Percentiles rank a stretch among this genome's conserved stretches.
Conservation (phyloP, 192 early-diverging fungal species). For the Lobosporangium transversale region DNA sequence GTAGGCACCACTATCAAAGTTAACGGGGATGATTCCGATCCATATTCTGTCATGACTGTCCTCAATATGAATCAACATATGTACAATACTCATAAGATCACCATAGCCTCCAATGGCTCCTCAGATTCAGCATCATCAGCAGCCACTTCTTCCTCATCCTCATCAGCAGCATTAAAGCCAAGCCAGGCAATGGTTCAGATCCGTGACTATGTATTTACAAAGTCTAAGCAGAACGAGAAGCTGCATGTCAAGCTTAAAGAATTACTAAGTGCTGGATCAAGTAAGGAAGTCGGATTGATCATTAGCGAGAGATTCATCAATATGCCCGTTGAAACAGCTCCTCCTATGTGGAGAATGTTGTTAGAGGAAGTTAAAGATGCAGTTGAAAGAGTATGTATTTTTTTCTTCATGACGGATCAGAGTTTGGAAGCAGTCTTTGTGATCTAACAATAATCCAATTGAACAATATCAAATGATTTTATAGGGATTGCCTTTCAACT, state of each 20-base stretch:
- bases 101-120: background rate
- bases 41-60: slow-evolving; percentile 87
- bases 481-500: slow-evolving; percentile 75
- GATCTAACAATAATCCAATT: no score
- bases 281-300: slow-evolving; percentile 68
- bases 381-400: slow-evolving; percentile 66
- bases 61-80: slow-evolving; percentile 75
- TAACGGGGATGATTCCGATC: slow-evolving; percentile 80
- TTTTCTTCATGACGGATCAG: background rate
- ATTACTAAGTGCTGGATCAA: slow-evolving; percentile 47
- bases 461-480: no score
- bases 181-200: slow-evolving; percentile 63
- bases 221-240: slow-evolving; percentile 56
- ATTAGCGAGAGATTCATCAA: slow-evolving; percentile 93
- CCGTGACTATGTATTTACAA: slow-evolving; percentile 73
- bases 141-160: slow-evolving; percentile 17
- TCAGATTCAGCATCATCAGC: slow-evolving; percentile 6
- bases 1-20: slow-evolving; percentile 93
- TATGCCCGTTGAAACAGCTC: slow-evolving; percentile 93
- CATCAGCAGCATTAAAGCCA: slow-evolving; percentile 40
- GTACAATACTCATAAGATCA: slow-evolving; percentile 26
- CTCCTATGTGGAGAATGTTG: slow-evolving; percentile 93
- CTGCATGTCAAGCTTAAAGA: slow-evolving; percentile 46
- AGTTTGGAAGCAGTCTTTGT: background rate
- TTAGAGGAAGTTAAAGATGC: slow-evolving; percentile 83